Conservation (phyloP, 1,284 basidiomycete genomes). For the Puccinia hordei region DNA sequence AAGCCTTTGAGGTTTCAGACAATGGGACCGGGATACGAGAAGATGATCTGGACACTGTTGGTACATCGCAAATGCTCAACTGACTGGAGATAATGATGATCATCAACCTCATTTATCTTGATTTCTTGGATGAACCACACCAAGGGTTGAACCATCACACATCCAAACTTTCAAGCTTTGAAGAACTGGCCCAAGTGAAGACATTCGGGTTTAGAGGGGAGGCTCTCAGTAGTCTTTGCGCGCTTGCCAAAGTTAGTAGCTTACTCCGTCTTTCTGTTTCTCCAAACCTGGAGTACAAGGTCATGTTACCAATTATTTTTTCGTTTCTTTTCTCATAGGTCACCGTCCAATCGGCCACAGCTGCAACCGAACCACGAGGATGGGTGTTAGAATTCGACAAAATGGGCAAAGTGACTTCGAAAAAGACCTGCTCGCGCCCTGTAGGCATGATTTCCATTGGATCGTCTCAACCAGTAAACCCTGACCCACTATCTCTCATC, state of each 20-base stretch:
- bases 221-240: conserved; percentile 88
- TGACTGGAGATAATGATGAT: neutral
- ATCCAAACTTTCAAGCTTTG: conserved; percentile 79
- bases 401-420: conserved; percentile 47
- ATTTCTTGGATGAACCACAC: conserved; percentile 2
- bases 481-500: conserved; percentile 52
- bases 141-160: conserved; percentile 88
- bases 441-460: conserved; percentile 54
- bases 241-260: conserved; percentile 67
- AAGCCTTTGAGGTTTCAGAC: conserved; percentile 85
- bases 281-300: neutral
- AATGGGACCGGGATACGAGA: conserved; percentile 84
- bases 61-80: conserved; percentile 62
- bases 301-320: neutral
- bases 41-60: conserved; percentile 75
- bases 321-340: conserved; percentile 17
- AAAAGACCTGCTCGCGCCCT: conserved; percentile 47
- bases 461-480: neutral
- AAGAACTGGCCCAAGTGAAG: conserved; percentile 72
- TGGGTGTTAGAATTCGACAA: conserved; percentile 50
- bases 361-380: conserved; percentile 42
- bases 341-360: conserved; percentile 40
- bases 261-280: neutral
- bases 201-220: conserved; percentile 98
- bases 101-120: neutral